Evolutionary conservation across 73 alveolate species (phyloP), one percentile per base, ranked within the genome.

Genomic region (Paramecium biaurelia): DNA sequence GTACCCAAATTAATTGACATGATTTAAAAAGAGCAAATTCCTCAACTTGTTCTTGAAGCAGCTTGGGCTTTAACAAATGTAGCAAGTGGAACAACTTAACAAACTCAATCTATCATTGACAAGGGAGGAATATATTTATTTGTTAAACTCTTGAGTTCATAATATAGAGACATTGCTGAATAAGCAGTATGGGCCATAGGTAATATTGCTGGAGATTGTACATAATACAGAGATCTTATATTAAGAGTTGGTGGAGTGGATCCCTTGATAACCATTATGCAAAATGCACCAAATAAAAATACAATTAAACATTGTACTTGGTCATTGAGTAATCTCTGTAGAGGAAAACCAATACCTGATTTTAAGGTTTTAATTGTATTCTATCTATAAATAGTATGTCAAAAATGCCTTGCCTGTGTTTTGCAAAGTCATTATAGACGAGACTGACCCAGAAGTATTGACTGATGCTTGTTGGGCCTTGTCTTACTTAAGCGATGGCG

Each of bases 151-250:
- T 94, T 98, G 57, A 43, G 93, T 76, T 95, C 99, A 37, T 93
- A 96, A 9, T 95, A 93, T 30, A 94, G 89, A 56, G 99, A 98
- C 76, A 97, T 98, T 56, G 95, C 92, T 18, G 98, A 96, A 70
- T 98, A 98, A 84, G 98, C 99, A 1, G 95, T 98, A 53, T 98
- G 99, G 99, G 97, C 99, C 9, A 92, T 98, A 5, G 99, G 99
- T 37, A 98, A 98, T 93, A 97, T 98, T 85, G 98, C 99, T 8
- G 99, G 99, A 43, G 99, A 98, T 53, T 89, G 98, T 85, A 28
- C 92, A 47, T 92, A 96, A 57, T 94, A 92, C 57, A 95, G 99
- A 85, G 99, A 97, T 86, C 56, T 93, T 9, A 93, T 98, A 68
- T 93, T 97, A 21, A 85, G 93, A 38, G 95, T 85, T 18, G 98